Base-by-base conservation (phyloP, 371 early-diverging fungal genomes). In the Batkoa obscura region DNA sequence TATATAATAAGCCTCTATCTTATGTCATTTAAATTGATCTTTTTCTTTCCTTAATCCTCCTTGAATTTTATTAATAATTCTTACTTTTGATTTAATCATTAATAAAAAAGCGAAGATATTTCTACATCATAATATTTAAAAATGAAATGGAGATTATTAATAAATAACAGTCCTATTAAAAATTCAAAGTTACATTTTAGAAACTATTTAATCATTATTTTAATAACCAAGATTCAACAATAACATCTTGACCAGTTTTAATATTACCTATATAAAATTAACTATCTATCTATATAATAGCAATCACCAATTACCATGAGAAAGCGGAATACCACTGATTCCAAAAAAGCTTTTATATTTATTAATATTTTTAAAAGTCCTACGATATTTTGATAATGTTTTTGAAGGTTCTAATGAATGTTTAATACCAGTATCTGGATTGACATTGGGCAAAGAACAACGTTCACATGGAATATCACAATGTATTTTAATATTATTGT, bases 341-440 rank as follows among this genome's bases (percentile, higher is more conserved):
- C 68, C 68, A 9, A 68, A 62, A 33, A 63, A 65, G 13, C 64
- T 62, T 43, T 52, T 59, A 56, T 59, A 66, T 57, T 65, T 65
- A 50, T 61, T 5, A 55, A 55, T 55, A 32, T 55, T 1, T 32
- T 43, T 43, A 31, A 43, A 55, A 2, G 1, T 66, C 34, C 61
- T 57, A 31, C 58, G 46, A 36, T 49, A 51, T 41, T 61, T 64
- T 57, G 63, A 64, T 5, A 71, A 58, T 0, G 66, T 67, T 59
- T 68, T 71, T 17, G 66, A 65, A 13, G 71, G 69, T 43, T 71
- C 66, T 3, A 58, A 39, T 49, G 59, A 58, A 49, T 68, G 63
- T 59, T 59, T 62, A 56, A 60, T 45, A 35, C 71, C 71, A 15
- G 69, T 71, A 4, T 58, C 66, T 0, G 69, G 67, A 51, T 71